Conservation (phyloP, 371 early-diverging fungal species). For the Nematocida sp. region DNA sequence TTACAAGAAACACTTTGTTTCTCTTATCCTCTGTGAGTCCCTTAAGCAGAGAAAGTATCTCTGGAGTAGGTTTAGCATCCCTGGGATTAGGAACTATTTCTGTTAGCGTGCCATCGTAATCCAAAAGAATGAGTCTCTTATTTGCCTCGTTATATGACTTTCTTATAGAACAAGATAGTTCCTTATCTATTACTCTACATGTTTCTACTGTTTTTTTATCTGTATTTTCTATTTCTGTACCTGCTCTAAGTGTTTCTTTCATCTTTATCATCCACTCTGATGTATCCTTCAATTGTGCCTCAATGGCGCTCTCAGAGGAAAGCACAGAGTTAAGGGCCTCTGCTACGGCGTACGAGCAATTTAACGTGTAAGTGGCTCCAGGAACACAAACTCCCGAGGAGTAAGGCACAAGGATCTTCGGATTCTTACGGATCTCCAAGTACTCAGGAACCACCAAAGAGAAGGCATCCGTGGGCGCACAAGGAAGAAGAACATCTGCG, state of each 20-base stretch:
- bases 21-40: constrained; percentile 45
- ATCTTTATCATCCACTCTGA: neutral
- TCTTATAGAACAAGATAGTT: neutral
- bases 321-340: constrained; percentile 17
- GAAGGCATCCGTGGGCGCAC: constrained; percentile 28
- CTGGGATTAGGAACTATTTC: constrained; percentile 55
- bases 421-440: neutral
- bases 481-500: constrained; percentile 23
- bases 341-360: constrained; percentile 33
- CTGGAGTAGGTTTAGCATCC: constrained; percentile 59
- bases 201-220: constrained; percentile 10
- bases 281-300: constrained; percentile 11
- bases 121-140: constrained; percentile 54
- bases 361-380: constrained; percentile 15
- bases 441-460: constrained; percentile 40
- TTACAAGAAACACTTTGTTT: constrained; percentile 57
- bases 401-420: constrained; percentile 8
- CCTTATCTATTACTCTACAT: neutral
- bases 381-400: constrained; percentile 31
- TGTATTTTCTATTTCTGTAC: constrained; percentile 8
- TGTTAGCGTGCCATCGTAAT: constrained; percentile 67
- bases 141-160: constrained; percentile 16
- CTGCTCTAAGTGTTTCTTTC: neutral
- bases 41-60: constrained; percentile 53
- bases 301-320: neutral